Evolutionary conservation across 257 asterid genomes (phyloP), one percentile per base, ranked within the genome.

Genomic region (Solanum neorickii): DNA sequence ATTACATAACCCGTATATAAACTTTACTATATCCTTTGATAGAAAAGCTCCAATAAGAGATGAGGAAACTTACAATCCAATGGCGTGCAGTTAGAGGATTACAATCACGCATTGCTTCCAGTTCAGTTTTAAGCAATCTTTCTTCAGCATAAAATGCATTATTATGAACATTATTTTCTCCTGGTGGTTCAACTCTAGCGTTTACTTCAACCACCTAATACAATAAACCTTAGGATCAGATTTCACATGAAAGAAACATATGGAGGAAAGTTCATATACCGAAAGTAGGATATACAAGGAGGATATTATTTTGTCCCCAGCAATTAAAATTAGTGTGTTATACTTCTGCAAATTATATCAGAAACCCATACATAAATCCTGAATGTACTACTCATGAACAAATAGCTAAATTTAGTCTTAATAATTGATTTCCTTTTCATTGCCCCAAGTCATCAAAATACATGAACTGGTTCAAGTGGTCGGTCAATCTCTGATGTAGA

Each of bases 51-150:
- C 83, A 31, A 42, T 25, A 72, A 35, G 74, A 68, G 46, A 87
- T 6, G 78, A 78, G 85, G 46, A 60, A 56, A 72, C 87, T 83
- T 87, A 86, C 89, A 87, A 90, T 90, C 92, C 92, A 90, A 83
- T 90, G 92, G 33, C 92, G 86, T 44, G 92, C 92, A 62, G 91
- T 72, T 41, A 59, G 74, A 73, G 92, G 89, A 76, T 87, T 89
- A 85, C 92, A 90, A 80, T 89, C 91, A 69, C 92, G 89, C 91
- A 90, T 87, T 9, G 92, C 92, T 70, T 89, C 92, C 89, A 89
- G 44, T 84, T 90, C 92, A 87, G 89, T 85, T 88, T 70, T 89
- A 82, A 90, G 92, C 87, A 90, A 69, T 20, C 84, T 90, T 86
- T 90, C 92, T 86, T 89, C 91, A 14, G 90, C 90, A 86, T 82